These are phyloP conservation scores for Paramecium sonneborni DNA, from an alignment of 73 alveolate genomes.

Conservation along the genomic window DNA sequence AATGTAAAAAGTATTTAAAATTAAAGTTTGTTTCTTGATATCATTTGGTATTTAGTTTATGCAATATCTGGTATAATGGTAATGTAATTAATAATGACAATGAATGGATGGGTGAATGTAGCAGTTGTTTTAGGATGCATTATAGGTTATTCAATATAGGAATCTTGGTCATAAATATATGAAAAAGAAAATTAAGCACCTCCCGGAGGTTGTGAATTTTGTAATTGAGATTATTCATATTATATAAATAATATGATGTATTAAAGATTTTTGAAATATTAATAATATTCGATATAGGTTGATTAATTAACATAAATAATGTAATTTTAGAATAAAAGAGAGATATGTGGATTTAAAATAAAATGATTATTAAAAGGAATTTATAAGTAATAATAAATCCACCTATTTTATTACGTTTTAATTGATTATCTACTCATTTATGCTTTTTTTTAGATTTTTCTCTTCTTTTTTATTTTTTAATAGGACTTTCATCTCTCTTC, in stretches of 20 bases:
- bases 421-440: neutral
- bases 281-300: too few species aligned
- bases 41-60: conserved; percentile 9
- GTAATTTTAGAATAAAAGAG: too few species aligned
- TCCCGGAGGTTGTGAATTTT: conserved; percentile 37
- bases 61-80: conserved; percentile 19
- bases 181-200: conserved; percentile 29
- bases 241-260: neutral
- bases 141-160: neutral
- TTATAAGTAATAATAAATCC: neutral
- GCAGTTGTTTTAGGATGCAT: neutral
- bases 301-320: too few species aligned
- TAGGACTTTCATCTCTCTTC: conserved; percentile 5
- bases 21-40: neutral
- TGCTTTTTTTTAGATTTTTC: neutral
- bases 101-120: conserved; percentile 14
- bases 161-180: neutral
- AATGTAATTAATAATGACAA: conserved; percentile 28
- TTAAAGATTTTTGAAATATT: too few species aligned
- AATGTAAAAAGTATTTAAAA: neutral
- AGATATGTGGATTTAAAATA: too few species aligned
- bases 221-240: neutral
- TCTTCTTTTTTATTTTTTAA: neutral
- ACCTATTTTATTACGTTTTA: neutral
- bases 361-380: neutral